phyloP scores from a whole-genome alignment of 495 filamentous ascomycete species.

The Bryoglossum gracile region DNA sequence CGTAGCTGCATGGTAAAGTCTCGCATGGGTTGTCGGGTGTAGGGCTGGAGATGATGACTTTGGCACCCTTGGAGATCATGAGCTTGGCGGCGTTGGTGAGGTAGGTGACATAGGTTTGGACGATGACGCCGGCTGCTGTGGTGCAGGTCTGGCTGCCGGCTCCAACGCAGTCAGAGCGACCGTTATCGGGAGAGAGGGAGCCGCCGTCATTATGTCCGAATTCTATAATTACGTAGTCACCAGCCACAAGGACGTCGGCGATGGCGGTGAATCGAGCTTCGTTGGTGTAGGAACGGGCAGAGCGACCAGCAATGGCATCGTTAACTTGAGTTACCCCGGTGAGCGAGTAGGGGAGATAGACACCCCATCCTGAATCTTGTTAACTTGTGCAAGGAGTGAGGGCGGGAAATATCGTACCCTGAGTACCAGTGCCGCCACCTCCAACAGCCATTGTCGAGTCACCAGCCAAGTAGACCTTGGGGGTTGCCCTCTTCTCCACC shows the following conservation, averaged over 20 bases:
- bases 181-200: slow-evolving; percentile 50
- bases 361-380: slow-evolving; percentile 45
- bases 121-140: slow-evolving; percentile 18
- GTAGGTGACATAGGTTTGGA: slow-evolving; percentile 33
- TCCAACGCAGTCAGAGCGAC: slow-evolving; percentile 50
- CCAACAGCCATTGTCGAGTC: slow-evolving; percentile 49
- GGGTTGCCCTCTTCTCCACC: slow-evolving; percentile 9
- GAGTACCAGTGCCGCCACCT: slow-evolving; percentile 29
- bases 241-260: slow-evolving; percentile 36
- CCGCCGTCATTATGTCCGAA: slow-evolving; percentile 62
- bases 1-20: slow-evolving; percentile 37
- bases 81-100: slow-evolving; percentile 45
- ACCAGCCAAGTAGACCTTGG: slow-evolving; percentile 45
- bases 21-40: slow-evolving; percentile 62
- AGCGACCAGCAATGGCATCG: slow-evolving; percentile 51
- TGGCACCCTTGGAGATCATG: slow-evolving; percentile 51
- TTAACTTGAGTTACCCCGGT: slow-evolving; percentile 43
- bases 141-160: slow-evolving; percentile 47
- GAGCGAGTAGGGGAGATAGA: slow-evolving; percentile 45
- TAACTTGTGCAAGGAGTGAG: background rate
- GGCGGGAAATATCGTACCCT: slow-evolving; percentile 7
- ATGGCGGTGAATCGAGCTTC: slow-evolving; percentile 53
- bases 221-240: slow-evolving; percentile 37
- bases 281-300: slow-evolving; percentile 52
- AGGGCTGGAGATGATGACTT: slow-evolving; percentile 52